Percentiles rank a stretch among this genome's conserved stretches.
Evolutionary conservation across 2,329 filamentous ascomycete genomes (phyloP).

Genomic region (Fusarium brevicatenulatum): DNA sequence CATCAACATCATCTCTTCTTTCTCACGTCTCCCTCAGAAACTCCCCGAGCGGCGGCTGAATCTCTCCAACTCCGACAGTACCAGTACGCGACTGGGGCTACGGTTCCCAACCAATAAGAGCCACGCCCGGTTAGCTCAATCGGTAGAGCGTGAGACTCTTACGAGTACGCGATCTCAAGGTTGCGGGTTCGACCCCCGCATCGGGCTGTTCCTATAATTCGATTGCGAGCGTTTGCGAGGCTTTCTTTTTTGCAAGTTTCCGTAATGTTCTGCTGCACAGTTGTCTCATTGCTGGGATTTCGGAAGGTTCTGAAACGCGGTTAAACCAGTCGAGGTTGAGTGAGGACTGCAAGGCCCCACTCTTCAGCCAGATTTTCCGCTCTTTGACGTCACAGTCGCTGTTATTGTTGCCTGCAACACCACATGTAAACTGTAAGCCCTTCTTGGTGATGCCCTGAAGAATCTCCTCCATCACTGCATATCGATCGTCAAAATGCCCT

Average conservation of each 20-base stretch:
- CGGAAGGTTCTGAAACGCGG: background rate
- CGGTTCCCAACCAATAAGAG: slow-evolving; percentile 21
- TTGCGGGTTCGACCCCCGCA: slow-evolving; percentile 64
- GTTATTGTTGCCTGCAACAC: slow-evolving; percentile 3
- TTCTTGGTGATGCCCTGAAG: slow-evolving; percentile 27
- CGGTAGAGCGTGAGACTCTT: slow-evolving; percentile 76
- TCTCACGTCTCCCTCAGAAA: background rate
- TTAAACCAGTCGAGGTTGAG: background rate
- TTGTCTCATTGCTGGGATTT: background rate
- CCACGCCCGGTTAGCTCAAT: slow-evolving; percentile 51
- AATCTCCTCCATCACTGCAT: background rate
- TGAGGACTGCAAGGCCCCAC: slow-evolving; percentile 5
- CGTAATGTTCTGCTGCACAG: background rate
- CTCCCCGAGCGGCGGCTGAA: background rate
- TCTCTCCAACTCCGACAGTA: too few species aligned
- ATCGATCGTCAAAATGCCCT: slow-evolving; percentile 30
- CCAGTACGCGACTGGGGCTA: background rate
- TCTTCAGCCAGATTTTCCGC: slow-evolving; percentile 23
- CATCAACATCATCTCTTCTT: background rate
- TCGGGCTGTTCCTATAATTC: slow-evolving; percentile 47
- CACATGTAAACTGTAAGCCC: background rate
- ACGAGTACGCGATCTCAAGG: slow-evolving; percentile 60
- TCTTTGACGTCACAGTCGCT: slow-evolving; percentile 17
- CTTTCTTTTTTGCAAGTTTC: slow-evolving; percentile 11
- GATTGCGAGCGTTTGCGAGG: slow-evolving; percentile 25